Conservation (phyloP, 352 stramenopile species). For the Phytophthora cactorum region DNA sequence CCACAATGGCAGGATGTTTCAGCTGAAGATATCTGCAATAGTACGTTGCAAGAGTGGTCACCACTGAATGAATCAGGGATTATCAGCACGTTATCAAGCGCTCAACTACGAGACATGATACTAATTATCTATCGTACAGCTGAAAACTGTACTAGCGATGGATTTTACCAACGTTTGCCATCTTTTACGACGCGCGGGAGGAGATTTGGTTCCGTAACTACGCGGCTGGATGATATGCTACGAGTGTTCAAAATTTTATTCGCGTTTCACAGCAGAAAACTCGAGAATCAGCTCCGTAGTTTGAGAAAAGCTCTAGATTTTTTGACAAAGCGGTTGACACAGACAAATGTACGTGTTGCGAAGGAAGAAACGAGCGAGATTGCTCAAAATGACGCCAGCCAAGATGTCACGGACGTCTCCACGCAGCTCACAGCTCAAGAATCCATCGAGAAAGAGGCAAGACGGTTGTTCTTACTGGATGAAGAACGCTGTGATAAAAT, state of each 20-base stretch:
- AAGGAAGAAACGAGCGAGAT: slow-evolving; percentile 46
- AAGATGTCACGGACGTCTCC: slow-evolving; percentile 37
- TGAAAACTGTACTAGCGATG: slow-evolving; percentile 11
- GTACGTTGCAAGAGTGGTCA: slow-evolving; percentile 32
- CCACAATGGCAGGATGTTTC: slow-evolving; percentile 41
- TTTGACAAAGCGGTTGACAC: slow-evolving; percentile 35
- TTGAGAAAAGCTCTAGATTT: slow-evolving; percentile 27
- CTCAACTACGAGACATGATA: slow-evolving; percentile 30
- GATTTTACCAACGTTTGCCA: neutral
- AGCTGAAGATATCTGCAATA: slow-evolving; percentile 43
- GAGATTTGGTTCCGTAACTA: slow-evolving; percentile 35
- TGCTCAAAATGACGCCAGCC: slow-evolving; percentile 41
- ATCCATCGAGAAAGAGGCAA: slow-evolving; percentile 46
- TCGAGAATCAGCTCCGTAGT: slow-evolving; percentile 15
- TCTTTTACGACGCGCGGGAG: slow-evolving; percentile 22
- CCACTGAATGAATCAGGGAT: slow-evolving; percentile 7
- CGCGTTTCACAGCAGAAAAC: slow-evolving; percentile 50
- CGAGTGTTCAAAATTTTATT: slow-evolving; percentile 50
- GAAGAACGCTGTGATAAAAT: slow-evolving; percentile 60
- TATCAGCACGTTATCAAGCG: neutral
- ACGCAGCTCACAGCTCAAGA: slow-evolving; percentile 42
- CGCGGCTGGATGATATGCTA: slow-evolving; percentile 58
- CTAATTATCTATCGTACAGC: slow-evolving; percentile 24
- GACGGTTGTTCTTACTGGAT: slow-evolving; percentile 59
- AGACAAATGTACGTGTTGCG: slow-evolving; percentile 37